Percentiles rank a stretch among this genome's conserved stretches.
phyloP scores from a whole-genome alignment of 169 alveolate genomes.

The Theileria annulata region DNA sequence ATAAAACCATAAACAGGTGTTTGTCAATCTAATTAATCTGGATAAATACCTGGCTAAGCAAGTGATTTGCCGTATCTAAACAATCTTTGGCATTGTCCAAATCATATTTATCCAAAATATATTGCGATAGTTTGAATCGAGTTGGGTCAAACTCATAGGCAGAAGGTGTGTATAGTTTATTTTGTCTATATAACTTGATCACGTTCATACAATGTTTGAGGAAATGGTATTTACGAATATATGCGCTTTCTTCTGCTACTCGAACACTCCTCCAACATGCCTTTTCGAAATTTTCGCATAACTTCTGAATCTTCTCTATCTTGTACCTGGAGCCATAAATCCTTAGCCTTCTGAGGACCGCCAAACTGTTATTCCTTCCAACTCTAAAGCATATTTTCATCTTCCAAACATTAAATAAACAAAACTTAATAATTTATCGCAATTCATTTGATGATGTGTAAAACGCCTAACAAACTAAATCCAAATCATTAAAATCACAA shows the following conservation, averaged over 20 bases:
- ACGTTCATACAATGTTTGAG: slow-evolving; percentile 50
- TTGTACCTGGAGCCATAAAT: slow-evolving; percentile 42
- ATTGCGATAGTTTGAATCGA: background rate
- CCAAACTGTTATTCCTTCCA: slow-evolving; percentile 26
- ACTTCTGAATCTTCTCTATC: slow-evolving; percentile 59
- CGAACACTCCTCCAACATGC: slow-evolving; percentile 64
- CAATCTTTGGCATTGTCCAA: slow-evolving; percentile 12
- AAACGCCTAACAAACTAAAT: background rate
- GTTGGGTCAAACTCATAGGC: background rate
- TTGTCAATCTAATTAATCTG: too few species aligned
- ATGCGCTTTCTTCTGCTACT: slow-evolving; percentile 54
- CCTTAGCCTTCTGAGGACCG: slow-evolving; percentile 25
- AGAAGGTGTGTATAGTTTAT: background rate
- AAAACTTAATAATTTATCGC: background rate
- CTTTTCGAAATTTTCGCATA: slow-evolving; percentile 58
- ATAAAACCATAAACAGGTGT: too few species aligned
- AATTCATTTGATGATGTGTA: background rate
- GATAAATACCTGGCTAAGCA: background rate
- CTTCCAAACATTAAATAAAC: background rate
- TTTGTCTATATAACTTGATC: slow-evolving; percentile 20
- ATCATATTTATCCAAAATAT: slow-evolving; percentile 15
- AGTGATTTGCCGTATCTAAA: background rate
- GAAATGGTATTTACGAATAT: slow-evolving; percentile 47
- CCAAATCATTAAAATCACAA: background rate
- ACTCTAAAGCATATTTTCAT: slow-evolving; percentile 52